These are phyloP conservation scores for Candida palmyrensis DNA, from an alignment of 805 yeast species.

Conservation along the genomic window DNA sequence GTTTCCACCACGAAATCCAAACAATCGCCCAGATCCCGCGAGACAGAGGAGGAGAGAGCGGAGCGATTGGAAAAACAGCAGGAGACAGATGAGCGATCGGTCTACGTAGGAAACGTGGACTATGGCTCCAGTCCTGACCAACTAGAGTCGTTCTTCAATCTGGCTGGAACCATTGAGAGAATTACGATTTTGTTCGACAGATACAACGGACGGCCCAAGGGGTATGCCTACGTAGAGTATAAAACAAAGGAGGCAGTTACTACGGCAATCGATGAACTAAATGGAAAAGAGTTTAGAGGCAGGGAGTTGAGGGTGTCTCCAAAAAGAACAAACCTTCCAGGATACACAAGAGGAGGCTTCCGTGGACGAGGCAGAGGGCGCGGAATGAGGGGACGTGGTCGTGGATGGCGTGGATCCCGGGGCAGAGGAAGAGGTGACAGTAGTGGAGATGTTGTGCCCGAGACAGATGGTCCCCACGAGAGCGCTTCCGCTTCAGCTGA, in stretches of 20 bases:
- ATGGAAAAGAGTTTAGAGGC: constrained; percentile 40
- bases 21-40: constrained; percentile 4
- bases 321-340: constrained; percentile 54
- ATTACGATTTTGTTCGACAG: constrained; percentile 48
- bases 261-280: constrained; percentile 40
- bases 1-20: neutral
- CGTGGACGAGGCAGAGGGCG: constrained; percentile 20
- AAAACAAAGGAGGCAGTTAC: constrained; percentile 35
- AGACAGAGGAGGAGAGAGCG: constrained; percentile 27
- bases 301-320: constrained; percentile 42
- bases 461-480: constrained; percentile 1
- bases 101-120: constrained; percentile 50
- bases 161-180: constrained; percentile 43
- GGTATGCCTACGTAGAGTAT: constrained; percentile 63
- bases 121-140: constrained; percentile 45
- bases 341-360: constrained; percentile 23
- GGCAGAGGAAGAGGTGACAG: constrained; percentile 11
- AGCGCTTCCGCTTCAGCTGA: too few species aligned
- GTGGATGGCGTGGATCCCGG: constrained; percentile 17
- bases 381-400: constrained; percentile 26
- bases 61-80: constrained; percentile 33
- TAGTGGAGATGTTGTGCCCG: neutral
- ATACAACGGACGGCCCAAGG: constrained; percentile 44
- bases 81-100: constrained; percentile 48
- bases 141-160: constrained; percentile 42